A percentile compares a stretch with the other conserved stretches of the same genome.
phyloP scores from a whole-genome alignment of 805 yeast species.

The Ogataea nakhonphanomensis region DNA sequence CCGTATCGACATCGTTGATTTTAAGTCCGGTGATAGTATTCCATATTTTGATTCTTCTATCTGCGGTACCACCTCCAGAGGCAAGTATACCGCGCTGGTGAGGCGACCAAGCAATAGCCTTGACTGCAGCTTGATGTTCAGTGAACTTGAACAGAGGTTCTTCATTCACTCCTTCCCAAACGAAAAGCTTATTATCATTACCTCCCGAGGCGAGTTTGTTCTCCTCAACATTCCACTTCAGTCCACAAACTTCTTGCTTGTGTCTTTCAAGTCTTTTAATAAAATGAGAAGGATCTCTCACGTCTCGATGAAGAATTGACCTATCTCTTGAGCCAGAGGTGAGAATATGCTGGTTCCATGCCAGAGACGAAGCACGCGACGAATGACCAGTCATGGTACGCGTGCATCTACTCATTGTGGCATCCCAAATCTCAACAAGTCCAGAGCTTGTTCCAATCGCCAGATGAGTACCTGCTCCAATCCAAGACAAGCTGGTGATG shows the following conservation, averaged over 20 bases:
- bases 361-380: conserved; percentile 77
- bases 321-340: conserved; percentile 87
- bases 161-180: conserved; percentile 79
- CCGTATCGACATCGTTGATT: conserved; percentile 82
- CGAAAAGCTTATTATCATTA: conserved; percentile 80
- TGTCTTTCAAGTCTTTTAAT: conserved; percentile 67
- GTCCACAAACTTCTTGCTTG: conserved; percentile 93
- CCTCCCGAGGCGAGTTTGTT: conserved; percentile 95
- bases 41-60: conserved; percentile 87
- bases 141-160: conserved; percentile 69
- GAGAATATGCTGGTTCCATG: conserved; percentile 92
- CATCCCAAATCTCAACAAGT: conserved; percentile 93
- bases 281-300: conserved; percentile 79
- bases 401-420: conserved; percentile 72
- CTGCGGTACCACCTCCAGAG: conserved; percentile 97
- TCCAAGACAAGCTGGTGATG: conserved; percentile 88
- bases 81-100: conserved; percentile 93
- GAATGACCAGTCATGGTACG: conserved; percentile 92
- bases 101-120: conserved; percentile 97
- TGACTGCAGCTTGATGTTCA: conserved; percentile 93
- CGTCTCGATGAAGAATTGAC: conserved; percentile 84
- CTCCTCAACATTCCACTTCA: conserved; percentile 88
- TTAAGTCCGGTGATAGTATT: conserved; percentile 77
- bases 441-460: conserved; percentile 91
- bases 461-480: conserved; percentile 88